A percentile compares a stretch with the other conserved stretches of the same genome.
Evolutionary conservation across 2,329 filamentous ascomycete species (phyloP).

Genomic region (Ustilaginoidea virens): DNA sequence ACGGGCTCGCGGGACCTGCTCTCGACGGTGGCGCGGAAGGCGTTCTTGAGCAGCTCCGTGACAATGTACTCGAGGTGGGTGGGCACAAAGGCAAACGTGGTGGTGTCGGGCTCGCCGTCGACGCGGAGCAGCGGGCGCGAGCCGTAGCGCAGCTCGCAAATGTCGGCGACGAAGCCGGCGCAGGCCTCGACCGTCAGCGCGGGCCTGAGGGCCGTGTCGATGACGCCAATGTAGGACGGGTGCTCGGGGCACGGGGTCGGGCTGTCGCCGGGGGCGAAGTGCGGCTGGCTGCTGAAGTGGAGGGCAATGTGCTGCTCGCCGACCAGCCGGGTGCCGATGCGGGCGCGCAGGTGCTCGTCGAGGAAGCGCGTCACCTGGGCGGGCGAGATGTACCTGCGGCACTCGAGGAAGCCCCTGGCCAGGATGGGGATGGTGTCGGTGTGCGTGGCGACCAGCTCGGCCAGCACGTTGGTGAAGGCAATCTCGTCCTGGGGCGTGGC

Average conservation of each 20-base stretch:
- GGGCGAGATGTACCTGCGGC: conserved; percentile 73
- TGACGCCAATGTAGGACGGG: conserved; percentile 76
- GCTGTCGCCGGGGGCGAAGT: conserved; percentile 40
- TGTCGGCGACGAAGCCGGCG: conserved; percentile 83
- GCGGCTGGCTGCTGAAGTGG: conserved; percentile 56
- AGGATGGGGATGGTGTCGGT: conserved; percentile 87
- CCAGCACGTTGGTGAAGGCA: conserved; percentile 79
- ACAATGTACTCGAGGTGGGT: conserved; percentile 97
- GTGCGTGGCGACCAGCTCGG: conserved; percentile 90
- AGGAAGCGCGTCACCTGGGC: conserved; percentile 79
- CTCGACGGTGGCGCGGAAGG: conserved; percentile 87
- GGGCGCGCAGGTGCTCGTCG: conserved; percentile 81
- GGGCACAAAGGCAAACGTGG: conserved; percentile 72
- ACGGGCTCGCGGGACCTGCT: conserved; percentile 67
- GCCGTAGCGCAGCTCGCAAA: conserved; percentile 92
- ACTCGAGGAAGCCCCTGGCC: conserved; percentile 85
- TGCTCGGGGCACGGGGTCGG: conserved; percentile 35
- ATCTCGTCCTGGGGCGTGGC: conserved; percentile 71
- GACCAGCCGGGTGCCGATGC: conserved; percentile 86
- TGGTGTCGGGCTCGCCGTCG: conserved; percentile 73
- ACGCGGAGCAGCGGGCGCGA: conserved; percentile 67
- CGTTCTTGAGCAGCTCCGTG: conserved; percentile 92
- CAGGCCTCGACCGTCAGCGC: conserved; percentile 70
- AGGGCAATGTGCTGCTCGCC: conserved; percentile 94
- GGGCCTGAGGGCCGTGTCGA: conserved; percentile 77